phyloP scores from a whole-genome alignment of 2,329 filamentous ascomycete genomes.

The Phialocephala subalpina region DNA sequence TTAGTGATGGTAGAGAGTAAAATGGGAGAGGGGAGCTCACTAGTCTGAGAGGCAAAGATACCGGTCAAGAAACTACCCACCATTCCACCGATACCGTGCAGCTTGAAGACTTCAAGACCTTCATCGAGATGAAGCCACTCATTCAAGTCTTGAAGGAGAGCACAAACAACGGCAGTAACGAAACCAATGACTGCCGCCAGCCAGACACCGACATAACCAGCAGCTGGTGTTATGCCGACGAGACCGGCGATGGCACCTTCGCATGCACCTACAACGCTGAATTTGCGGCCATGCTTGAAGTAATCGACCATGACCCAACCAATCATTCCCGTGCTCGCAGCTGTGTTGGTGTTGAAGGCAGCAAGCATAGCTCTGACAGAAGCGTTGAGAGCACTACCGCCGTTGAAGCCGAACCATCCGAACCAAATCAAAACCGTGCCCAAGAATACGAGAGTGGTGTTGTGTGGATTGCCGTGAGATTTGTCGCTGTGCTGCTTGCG shows the following conservation, averaged over 20 bases:
- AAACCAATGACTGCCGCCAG: constrained; percentile 59
- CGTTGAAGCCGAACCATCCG: constrained; percentile 64
- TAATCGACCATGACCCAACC: constrained; percentile 63
- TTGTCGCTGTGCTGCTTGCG: constrained; percentile 57
- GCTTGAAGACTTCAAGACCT: constrained; percentile 65
- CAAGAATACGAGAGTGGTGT: constrained; percentile 68
- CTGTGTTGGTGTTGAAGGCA: constrained; percentile 66
- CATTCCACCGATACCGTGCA: constrained; percentile 66
- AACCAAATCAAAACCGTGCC: constrained; percentile 73
- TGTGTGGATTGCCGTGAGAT: constrained; percentile 64
- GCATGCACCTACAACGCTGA: constrained; percentile 60
- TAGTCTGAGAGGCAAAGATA: constrained; percentile 57
- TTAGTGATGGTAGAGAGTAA: constrained; percentile 11
- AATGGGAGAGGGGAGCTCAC: constrained; percentile 26
- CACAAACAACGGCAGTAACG: constrained; percentile 56
- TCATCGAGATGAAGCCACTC: constrained; percentile 62
- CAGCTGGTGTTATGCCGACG: constrained; percentile 66
- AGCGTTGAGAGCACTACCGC: constrained; percentile 58
- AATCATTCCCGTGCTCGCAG: constrained; percentile 61
- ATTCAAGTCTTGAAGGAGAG: constrained; percentile 57
- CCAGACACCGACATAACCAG: constrained; percentile 62
- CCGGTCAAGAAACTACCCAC: constrained; percentile 65
- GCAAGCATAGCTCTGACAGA: constrained; percentile 61
- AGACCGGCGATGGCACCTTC: constrained; percentile 63
- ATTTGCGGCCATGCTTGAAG: constrained; percentile 53